Percentiles rank a stretch among this genome's conserved stretches.
Evolutionary conservation across 805 yeast genomes (phyloP).

Genomic region (Hanseniaspora thailandica): DNA sequence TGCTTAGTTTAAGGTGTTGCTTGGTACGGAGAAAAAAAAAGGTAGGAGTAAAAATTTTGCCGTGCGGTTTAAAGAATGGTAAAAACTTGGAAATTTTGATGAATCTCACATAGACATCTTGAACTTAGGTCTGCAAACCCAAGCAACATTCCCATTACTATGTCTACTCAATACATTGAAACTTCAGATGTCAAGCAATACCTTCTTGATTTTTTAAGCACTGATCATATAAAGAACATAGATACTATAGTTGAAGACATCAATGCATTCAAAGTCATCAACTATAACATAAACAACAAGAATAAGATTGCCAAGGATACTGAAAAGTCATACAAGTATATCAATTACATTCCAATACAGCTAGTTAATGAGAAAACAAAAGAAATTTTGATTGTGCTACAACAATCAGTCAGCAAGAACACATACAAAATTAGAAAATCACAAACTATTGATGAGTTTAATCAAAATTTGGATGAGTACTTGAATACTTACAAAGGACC

Average conservation of each 20-base stretch:
- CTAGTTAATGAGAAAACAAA: not conserved
- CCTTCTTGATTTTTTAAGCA: not conserved
- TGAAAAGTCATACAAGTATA: not conserved
- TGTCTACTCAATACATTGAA: not conserved
- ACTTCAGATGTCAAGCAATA: not conserved
- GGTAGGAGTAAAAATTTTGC: not conserved
- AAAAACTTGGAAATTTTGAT: not conserved
- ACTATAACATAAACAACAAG: conserved; percentile 1
- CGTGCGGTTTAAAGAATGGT: not conserved
- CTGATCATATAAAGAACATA: conserved; percentile 6
- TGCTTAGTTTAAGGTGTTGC: not conserved
- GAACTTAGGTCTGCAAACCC: not conserved
- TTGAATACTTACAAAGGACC: conserved; percentile 6
- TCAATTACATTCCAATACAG: conserved; percentile 11
- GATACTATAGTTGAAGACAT: conserved; percentile 5
- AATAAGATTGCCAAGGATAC: not conserved
- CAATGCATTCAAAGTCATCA: not conserved
- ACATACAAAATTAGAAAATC: conserved; percentile 11
- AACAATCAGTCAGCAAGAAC: conserved; percentile 9
- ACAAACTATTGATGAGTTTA: conserved; percentile 1
- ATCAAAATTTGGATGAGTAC: not conserved
- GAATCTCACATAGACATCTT: not conserved
- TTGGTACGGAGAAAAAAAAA: not conserved
- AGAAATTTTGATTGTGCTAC: conserved; percentile 7
- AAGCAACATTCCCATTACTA: not conserved